These are phyloP conservation scores for Grosmannia huntii DNA, from an alignment of 2,329 filamentous ascomycete species.

Conservation along the genomic window DNA sequence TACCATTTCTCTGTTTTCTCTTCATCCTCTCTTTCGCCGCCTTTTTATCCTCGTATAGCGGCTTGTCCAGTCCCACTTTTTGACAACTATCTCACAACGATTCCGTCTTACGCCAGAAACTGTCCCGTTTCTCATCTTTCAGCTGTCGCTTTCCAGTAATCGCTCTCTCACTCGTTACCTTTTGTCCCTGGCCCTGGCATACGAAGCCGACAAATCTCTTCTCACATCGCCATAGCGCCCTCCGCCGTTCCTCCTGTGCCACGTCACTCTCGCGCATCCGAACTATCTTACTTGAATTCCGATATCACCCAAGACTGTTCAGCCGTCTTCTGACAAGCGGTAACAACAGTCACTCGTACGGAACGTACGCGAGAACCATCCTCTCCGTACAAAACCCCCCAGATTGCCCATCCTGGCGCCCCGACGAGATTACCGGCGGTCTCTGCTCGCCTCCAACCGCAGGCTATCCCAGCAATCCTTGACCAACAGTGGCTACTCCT, in stretches of 20 bases:
- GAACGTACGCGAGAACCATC: background rate
- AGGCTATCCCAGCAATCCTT: slow-evolving; percentile 18
- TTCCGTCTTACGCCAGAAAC: background rate
- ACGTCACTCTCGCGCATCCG: background rate
- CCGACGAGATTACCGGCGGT: slow-evolving; percentile 31
- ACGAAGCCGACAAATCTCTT: background rate
- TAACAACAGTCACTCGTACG: background rate
- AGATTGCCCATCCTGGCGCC: slow-evolving; percentile 31
- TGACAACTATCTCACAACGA: background rate
- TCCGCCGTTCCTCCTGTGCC: background rate
- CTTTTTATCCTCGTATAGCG: background rate
- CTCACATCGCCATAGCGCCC: background rate
- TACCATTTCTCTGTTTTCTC: background rate
- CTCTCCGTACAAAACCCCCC: slow-evolving; percentile 1
- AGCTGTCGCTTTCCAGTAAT: background rate
- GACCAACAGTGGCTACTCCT: slow-evolving; percentile 20
- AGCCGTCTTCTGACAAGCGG: background rate
- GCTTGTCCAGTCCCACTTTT: background rate
- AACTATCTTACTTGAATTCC: background rate
- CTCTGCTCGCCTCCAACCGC: slow-evolving; percentile 27
- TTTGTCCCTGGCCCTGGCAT: background rate
- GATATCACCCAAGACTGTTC: too few species aligned
- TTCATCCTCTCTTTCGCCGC: background rate
- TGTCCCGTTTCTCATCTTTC: background rate
- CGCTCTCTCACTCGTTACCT: background rate